Base-by-base conservation (phyloP, 2,329 filamentous ascomycete species). In the Bisporella sp. region DNA sequence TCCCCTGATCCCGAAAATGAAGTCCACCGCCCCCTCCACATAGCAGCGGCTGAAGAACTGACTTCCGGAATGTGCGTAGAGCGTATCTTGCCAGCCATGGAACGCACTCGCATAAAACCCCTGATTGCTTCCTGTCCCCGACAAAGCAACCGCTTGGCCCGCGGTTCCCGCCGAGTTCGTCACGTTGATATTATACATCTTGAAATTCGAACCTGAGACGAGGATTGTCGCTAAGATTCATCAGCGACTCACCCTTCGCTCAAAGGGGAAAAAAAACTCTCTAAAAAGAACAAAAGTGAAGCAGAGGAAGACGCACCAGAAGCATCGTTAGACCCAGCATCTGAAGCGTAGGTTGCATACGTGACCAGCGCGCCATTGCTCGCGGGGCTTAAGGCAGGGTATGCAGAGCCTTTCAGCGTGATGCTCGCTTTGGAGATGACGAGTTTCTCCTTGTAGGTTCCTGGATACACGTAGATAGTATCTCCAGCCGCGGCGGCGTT, bases 131-230 rank as follows among this genome's bases (percentile, higher is more conserved):
- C 64, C 68, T 28, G 72, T 67, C 6, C 77, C 74, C 37, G 70
- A 74, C n/a, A 81, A 50, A 2, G 77, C 77, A 31, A 79, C 66
- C 8, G 72, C 75, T 53, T 77, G 41, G 4, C 66, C 68, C 6
- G 71, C 71, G 12, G 66, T 49, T 4, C 74, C 75, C 44, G 69
- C 62, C 5, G 69, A 64, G 46, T 78, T 78, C 39, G 67, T 70
- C 1, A 79, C 64, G 60, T 81, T 79, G 65, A 82, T 69, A 59
- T 81, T 81, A 69, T 81, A 81, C 31, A 80, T 68, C 55, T 73
- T 75, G 54, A 58, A 75, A 70, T 75, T 77, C 7, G 67, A 71
- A 7, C 71, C 58, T 29, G 47, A 47, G 44, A 64, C 50, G 30
- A 60, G 54, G 42, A 61, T 49, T 3, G 59, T 57, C 31, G 57